Percentiles rank a stretch among this genome's conserved stretches.
Evolutionary conservation across 108 stramenopile species (phyloP).

Genomic region (Skeletonema grethae): DNA sequence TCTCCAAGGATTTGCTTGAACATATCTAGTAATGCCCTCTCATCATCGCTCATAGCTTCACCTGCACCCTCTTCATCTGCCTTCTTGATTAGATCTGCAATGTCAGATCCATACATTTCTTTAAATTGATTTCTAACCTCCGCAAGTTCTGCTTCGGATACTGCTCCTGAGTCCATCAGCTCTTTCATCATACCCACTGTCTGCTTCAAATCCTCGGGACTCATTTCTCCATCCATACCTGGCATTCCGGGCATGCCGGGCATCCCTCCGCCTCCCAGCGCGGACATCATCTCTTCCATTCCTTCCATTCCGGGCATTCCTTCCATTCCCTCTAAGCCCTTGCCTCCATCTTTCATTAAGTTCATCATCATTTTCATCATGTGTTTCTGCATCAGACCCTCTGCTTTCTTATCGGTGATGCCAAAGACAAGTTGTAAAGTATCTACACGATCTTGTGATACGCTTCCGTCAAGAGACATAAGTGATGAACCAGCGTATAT

Average conservation of each 20-base stretch:
- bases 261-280: conserved; percentile 66
- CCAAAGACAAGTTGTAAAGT: conserved; percentile 76
- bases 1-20: conserved; percentile 81
- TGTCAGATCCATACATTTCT: conserved; percentile 72
- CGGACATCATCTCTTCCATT: conserved; percentile 86
- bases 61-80: conserved; percentile 55
- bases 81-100: conserved; percentile 75
- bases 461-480: conserved; percentile 55
- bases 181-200: conserved; percentile 65
- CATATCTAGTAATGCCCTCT: conserved; percentile 74
- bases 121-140: conserved; percentile 76
- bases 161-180: conserved; percentile 75
- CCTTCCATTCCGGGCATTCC: conserved; percentile 69
- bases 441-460: conserved; percentile 59
- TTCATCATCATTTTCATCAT: conserved; percentile 90
- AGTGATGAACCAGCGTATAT: conserved; percentile 75
- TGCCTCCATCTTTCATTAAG: conserved; percentile 73
- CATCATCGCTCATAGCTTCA: conserved; percentile 51
- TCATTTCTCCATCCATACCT: conserved; percentile 55
- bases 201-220: conserved; percentile 76
- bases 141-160: conserved; percentile 64
- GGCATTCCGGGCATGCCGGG: conserved; percentile 27
- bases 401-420: conserved; percentile 81
- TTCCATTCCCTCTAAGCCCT: conserved; percentile 42
- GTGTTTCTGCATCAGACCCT: conserved; percentile 84